Evolutionary conservation across 164 flowering plant species (phyloP).

Genomic region (Umbilicus rupestris): DNA sequence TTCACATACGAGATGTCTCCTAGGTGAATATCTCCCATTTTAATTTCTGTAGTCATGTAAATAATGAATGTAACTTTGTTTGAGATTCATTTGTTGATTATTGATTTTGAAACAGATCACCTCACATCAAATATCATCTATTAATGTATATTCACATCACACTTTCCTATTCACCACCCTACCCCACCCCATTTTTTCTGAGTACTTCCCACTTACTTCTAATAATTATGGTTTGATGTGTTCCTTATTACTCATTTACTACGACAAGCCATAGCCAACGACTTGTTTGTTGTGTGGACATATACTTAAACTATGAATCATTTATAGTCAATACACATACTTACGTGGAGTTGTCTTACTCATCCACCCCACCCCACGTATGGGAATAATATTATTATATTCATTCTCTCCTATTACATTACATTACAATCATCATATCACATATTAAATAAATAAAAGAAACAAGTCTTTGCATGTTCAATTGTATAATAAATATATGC

Average conservation of each 20-base stretch:
- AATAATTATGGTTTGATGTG: not conserved
- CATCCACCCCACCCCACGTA: not conserved
- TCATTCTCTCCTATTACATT: not conserved
- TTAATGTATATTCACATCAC: not conserved
- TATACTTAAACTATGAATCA: not conserved
- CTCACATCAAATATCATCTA: not conserved
- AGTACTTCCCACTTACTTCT: not conserved
- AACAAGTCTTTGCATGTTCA: not conserved
- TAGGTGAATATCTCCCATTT: too few relatives aligned
- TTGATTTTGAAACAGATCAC: not conserved
- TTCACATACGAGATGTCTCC: too few relatives aligned
- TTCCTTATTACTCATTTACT: not conserved
- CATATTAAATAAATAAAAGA: not conserved
- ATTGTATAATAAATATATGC: too few relatives aligned
- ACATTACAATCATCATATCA: not conserved
- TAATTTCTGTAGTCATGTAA: too few relatives aligned
- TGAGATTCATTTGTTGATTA: too few relatives aligned
- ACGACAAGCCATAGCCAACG: not conserved
- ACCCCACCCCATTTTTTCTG: not conserved
- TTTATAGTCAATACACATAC: not conserved
- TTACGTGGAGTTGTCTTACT: constrained; percentile 1
- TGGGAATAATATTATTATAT: not conserved
- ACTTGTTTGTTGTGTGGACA: not conserved
- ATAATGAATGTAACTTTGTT: too few relatives aligned
- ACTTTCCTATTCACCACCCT: not conserved